phyloP scores from a whole-genome alignment of 208 protist species.

The Trypanosoma platydactyli region DNA sequence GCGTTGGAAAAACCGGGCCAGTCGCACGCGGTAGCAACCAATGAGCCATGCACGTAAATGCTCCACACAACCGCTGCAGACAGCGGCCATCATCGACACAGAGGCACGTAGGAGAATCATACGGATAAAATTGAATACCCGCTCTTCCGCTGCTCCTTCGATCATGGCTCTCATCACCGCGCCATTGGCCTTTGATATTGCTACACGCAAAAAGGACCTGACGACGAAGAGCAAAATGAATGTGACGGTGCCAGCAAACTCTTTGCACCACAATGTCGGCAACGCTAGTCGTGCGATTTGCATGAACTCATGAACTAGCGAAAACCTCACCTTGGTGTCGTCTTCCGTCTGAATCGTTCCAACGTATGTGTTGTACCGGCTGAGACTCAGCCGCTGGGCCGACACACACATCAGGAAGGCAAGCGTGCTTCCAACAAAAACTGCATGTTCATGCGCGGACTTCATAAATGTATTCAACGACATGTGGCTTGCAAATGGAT shows the following conservation, averaged over 20 bases:
- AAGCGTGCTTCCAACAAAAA: slow-evolving; percentile 5
- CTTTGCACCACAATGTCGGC: slow-evolving; percentile 70
- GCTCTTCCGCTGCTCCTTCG: slow-evolving; percentile 43
- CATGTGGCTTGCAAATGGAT: not conserved
- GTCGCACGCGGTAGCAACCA: slow-evolving; percentile 75
- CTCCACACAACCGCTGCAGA: slow-evolving; percentile 71
- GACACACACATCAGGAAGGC: slow-evolving; percentile 13
- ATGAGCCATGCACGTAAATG: slow-evolving; percentile 81
- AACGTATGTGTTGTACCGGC: slow-evolving; percentile 38
- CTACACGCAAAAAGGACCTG: slow-evolving; percentile 74
- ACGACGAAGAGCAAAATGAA: slow-evolving; percentile 84
- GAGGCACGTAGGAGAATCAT: slow-evolving; percentile 48
- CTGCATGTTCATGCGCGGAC: slow-evolving; percentile 2
- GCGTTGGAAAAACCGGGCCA: slow-evolving; percentile 72
- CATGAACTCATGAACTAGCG: slow-evolving; percentile 59
- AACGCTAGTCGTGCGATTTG: slow-evolving; percentile 63
- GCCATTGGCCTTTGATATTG: slow-evolving; percentile 62
- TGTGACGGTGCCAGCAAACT: slow-evolving; percentile 54
- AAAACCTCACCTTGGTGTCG: slow-evolving; percentile 54
- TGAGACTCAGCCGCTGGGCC: slow-evolving; percentile 53
- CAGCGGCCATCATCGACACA: slow-evolving; percentile 37
- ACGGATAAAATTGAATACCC: slow-evolving; percentile 47
- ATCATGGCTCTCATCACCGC: slow-evolving; percentile 70
- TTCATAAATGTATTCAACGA: not conserved
- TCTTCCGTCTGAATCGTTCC: slow-evolving; percentile 52